A percentile compares a stretch with the other conserved stretches of the same genome.
Evolutionary conservation across 2,329 filamentous ascomycete genomes (phyloP).

Genomic region (Plenodomus tracheiphilus): DNA sequence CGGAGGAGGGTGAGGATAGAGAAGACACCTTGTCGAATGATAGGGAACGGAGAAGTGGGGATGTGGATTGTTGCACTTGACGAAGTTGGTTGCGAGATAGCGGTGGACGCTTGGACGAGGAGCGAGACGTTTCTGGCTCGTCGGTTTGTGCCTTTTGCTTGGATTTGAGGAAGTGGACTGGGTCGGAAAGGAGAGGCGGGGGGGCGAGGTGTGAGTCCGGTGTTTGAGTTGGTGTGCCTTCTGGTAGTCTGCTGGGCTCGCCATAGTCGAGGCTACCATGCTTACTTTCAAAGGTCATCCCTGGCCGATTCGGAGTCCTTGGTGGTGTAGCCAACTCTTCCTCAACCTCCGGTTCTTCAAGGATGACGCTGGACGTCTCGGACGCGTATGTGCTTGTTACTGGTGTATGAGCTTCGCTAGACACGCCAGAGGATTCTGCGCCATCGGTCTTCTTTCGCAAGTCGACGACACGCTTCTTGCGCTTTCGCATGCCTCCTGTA

Average conservation of each 20-base stretch:
- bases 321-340: constrained; percentile 40
- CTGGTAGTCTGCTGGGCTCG: constrained; percentile 27
- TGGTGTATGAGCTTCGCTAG: constrained; percentile 56
- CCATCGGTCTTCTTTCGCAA: constrained; percentile 66
- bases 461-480: constrained; percentile 83
- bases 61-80: constrained; percentile 37
- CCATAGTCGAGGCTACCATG: constrained; percentile 30
- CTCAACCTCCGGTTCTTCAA: constrained; percentile 36
- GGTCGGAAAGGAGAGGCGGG: constrained; percentile 30
- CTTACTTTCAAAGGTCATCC: constrained; percentile 26
- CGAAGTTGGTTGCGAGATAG: constrained; percentile 36
- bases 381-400: constrained; percentile 60
- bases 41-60: constrained; percentile 41
- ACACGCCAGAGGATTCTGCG: constrained; percentile 52
- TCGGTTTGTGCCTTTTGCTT: constrained; percentile 14
- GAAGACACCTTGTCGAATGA: constrained; percentile 37
- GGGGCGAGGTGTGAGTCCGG: constrained; percentile 25
- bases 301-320: constrained; percentile 27
- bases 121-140: constrained; percentile 14
- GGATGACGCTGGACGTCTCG: constrained; percentile 53
- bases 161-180: constrained; percentile 27
- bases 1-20: constrained; percentile 29
- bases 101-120: constrained; percentile 28
- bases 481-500: constrained; percentile 68
- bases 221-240: constrained; percentile 11